Evolutionary conservation across 2,329 filamentous ascomycete species (phyloP), one percentile per base, ranked within the genome.

Genomic region (Colletotrichum godetiae): DNA sequence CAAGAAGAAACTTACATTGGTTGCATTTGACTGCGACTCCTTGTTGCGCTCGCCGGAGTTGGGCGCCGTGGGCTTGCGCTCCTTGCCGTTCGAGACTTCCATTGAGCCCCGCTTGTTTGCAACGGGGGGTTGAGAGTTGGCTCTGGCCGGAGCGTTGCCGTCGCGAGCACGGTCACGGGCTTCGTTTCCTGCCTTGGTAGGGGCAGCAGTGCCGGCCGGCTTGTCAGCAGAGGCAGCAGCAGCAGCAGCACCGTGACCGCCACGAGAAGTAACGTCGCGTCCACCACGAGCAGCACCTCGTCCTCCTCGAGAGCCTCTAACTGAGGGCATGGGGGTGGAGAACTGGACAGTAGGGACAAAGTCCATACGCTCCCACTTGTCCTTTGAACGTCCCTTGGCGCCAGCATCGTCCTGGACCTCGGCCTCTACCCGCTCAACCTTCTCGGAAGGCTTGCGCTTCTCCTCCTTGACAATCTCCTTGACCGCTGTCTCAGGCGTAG

Each of bases 291-390:
- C 83, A 71, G 88, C 87, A 19, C 87, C 86, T 33, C 89, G 86
- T 35, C 76, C 73, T 56, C 86, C 83, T 75, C 88, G 89, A 37
- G 86, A 81, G 67, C 84, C 84, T 74, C 88, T 87, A 76, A 84
- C 80, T 58, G 83, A 84, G 15, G 92, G 91, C 53, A 98, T 82
- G 33, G 93, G 94, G 0, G 97, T 98, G 81, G 94, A 93, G 83
- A 97, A 98, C 71, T 92, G 92, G 61, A 97, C 95, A 15, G 91
- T 93, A 10, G 95, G 96, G 13, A 94, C 94, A 79, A 95, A 96
- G 42, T 92, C 91, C 70, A 98, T 90, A 1, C 92, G 89, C 72
- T 94, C 92, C 96, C 97, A 98, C 79, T 95, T 94, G 78, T 93
- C 91, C 86, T 97, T 97, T 88, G 92, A 82, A 86, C 90, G 78